Evolutionary conservation across 1,284 basidiomycete genomes (phyloP).

Genomic region (Polyporus tsugae): DNA sequence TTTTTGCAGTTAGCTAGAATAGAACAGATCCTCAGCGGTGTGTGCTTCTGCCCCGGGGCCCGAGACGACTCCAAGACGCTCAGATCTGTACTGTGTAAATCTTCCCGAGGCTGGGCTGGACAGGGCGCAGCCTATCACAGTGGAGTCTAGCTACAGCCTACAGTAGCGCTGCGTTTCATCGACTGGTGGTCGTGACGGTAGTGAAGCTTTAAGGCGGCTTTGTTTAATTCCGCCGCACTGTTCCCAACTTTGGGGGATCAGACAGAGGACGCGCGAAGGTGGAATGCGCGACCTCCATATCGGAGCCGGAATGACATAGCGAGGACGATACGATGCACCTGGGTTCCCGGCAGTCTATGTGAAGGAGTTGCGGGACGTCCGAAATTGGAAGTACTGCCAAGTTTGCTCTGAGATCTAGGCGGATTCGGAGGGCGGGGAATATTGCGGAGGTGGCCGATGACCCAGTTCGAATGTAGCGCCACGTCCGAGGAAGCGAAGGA

Average conservation of each 20-base stretch:
- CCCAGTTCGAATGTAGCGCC: neutral
- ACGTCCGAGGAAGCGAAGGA: slow-evolving; percentile 7
- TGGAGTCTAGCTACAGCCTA: neutral
- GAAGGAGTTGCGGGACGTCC: neutral
- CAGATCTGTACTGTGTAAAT: neutral
- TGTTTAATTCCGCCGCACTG: neutral
- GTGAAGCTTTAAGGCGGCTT: neutral
- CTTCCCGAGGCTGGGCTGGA: neutral
- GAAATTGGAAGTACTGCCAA: neutral
- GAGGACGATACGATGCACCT: neutral
- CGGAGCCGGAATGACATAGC: neutral
- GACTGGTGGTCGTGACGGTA: neutral
- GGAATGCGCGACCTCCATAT: neutral
- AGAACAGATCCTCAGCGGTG: neutral
- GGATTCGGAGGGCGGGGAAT: neutral
- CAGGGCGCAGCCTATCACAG: neutral
- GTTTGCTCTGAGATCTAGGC: neutral
- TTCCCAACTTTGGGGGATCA: neutral
- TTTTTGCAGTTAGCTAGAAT: neutral
- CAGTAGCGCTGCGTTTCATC: neutral
- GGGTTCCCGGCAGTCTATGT: neutral
- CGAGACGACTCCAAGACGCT: neutral
- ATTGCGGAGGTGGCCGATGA: neutral
- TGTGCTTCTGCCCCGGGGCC: neutral
- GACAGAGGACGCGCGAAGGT: neutral